A percentile compares a stretch with the other conserved stretches of the same genome.
Evolutionary conservation across 108 stramenopile species (phyloP).

Genomic region (Cyclotella sp.): DNA sequence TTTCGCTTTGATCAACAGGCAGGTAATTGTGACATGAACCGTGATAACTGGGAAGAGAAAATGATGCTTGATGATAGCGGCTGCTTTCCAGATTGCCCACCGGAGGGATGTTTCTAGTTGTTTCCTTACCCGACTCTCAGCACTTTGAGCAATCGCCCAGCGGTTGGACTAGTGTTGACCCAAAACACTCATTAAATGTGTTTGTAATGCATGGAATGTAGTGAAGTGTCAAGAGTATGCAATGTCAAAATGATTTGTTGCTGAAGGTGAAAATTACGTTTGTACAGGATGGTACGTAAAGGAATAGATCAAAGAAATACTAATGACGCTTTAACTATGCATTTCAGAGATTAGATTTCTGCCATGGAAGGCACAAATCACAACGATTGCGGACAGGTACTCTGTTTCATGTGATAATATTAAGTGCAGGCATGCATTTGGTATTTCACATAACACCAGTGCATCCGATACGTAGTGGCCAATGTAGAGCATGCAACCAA

Average conservation of each 20-base stretch:
- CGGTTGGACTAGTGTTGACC: no score
- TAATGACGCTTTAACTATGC: background rate
- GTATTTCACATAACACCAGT: background rate
- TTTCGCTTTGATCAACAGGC: background rate
- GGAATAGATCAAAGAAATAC: no score
- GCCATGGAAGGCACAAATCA: no score
- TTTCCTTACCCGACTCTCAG: no score
- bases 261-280: no score
- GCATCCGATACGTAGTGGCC: constrained; percentile 2
- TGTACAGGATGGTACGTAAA: no score
- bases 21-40: constrained; percentile 21
- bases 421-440: constrained; percentile 15
- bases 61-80: constrained; percentile 18
- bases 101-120: constrained; percentile 20
- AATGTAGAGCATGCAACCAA: background rate
- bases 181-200: no score
- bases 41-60: constrained; percentile 20
- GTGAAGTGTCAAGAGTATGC: no score
- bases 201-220: no score
- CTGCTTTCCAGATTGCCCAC: constrained; percentile 31
- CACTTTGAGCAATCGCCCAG: no score
- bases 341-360: background rate
- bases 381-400: background rate
- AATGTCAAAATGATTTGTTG: no score
- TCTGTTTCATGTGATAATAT: background rate